Conservation (phyloP, 2,329 filamentous ascomycete genomes). For the Cercospora sp. region DNA sequence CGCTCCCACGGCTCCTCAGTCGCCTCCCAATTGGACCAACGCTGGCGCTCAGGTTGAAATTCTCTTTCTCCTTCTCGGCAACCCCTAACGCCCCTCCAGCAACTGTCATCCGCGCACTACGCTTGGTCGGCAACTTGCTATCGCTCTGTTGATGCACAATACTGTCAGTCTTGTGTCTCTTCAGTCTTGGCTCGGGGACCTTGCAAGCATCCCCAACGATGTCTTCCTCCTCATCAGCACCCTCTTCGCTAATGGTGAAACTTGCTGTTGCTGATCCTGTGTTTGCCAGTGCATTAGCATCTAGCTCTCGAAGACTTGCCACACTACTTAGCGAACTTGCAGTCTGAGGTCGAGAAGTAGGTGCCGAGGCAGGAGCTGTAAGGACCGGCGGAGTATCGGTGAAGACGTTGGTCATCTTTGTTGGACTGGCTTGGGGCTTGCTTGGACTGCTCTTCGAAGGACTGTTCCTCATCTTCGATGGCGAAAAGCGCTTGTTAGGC, state of each 20-base stretch:
- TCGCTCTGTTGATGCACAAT: slow-evolving; percentile 29
- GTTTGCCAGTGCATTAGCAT: slow-evolving; percentile 46
- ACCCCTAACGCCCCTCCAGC: slow-evolving; percentile 29
- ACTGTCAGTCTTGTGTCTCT: slow-evolving; percentile 45
- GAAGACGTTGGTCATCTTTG: slow-evolving; percentile 37
- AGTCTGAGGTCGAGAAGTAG: slow-evolving; percentile 31
- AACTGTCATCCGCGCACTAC: slow-evolving; percentile 45
- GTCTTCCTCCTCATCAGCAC: slow-evolving; percentile 18
- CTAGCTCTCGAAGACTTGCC: slow-evolving; percentile 48
- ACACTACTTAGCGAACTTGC: slow-evolving; percentile 30
- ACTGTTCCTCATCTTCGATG: slow-evolving; percentile 28
- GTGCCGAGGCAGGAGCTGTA: slow-evolving; percentile 26
- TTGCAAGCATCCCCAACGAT: slow-evolving; percentile 23
- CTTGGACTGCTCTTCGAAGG: slow-evolving; percentile 30
- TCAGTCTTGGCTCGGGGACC: slow-evolving; percentile 41
- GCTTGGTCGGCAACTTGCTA: slow-evolving; percentile 48
- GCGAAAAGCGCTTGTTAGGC: slow-evolving; percentile 37
- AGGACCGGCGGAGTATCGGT: slow-evolving; percentile 35
- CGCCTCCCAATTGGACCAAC: slow-evolving; percentile 44
- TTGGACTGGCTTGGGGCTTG: slow-evolving; percentile 34
- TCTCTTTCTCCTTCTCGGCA: slow-evolving; percentile 40
- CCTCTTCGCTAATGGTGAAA: slow-evolving; percentile 36
- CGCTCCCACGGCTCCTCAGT: slow-evolving; percentile 43
- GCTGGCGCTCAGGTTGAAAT: slow-evolving; percentile 45
- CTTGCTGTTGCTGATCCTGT: slow-evolving; percentile 26